Evolutionary conservation across 257 asterid species (phyloP), one percentile per base, ranked within the genome.

Genomic region (Oldenlandia corymbosa): DNA sequence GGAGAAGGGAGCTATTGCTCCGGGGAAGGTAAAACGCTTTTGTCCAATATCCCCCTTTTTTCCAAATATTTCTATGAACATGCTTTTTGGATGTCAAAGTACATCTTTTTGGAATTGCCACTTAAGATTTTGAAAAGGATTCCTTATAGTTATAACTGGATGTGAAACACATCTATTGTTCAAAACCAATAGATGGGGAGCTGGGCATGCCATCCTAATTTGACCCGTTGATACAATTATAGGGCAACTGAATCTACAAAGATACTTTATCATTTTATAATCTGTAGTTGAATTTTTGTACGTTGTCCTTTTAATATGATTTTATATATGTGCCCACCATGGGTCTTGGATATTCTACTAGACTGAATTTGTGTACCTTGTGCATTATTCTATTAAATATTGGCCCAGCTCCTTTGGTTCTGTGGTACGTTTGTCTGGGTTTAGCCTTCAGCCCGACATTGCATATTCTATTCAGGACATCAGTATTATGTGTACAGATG

Each of bases 1-100:
- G 81, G 71, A 88, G 80, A 85, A 84, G 74, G 97, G 96, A 52
- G 84, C 81, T 71, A 86, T 91, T 71, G 80, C 95, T 58, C 97
- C 95, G 7, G 96, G 95, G 73, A 86, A 91, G 94, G 98, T 91
- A 81, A 72, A 81, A 64, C 48, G 56, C 32, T 49, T 24, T 14
- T 63, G 60, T 43, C 42, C 30, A 67, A 50, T 39, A n/a, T n/a
- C n/a, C n/a, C n/a, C n/a, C n/a, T n/a, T n/a, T n/a, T n/a, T n/a
- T n/a, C n/a, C n/a, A n/a, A n/a, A n/a, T n/a, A n/a, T n/a, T n/a
- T n/a, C n/a, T n/a, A n/a, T n/a, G n/a, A n/a, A n/a, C n/a, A n/a
- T n/a, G n/a, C n/a, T n/a, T n/a, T n/a, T n/a, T n/a, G 39, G 39
- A 3, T 34, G 39, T 3, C 39, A 34, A 34, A 34, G 9, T 34